Base-by-base conservation (phyloP, 2,329 filamentous ascomycete genomes). In the Pyricularia sp. region DNA sequence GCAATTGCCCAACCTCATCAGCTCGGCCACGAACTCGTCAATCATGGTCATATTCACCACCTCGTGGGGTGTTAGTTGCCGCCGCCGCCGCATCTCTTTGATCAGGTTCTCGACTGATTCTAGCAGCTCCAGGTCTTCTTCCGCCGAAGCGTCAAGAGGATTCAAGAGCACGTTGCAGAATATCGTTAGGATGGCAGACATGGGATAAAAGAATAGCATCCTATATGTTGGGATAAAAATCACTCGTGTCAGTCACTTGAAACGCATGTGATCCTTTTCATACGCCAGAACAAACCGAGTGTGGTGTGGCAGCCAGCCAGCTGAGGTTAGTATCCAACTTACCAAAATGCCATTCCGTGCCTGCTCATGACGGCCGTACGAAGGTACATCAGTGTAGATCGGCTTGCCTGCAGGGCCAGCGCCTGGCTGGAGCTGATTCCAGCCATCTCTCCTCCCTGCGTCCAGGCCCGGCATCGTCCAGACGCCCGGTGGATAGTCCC, bases 151-250 rank as follows among this genome's bases (percentile, higher is more conserved):
- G 30, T 82, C 76, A 0, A 80, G 75, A 0, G 86, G 85, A 33
- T 83, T 78, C 26, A 79, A 76, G 0, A 88, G 75, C 33, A 87
- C 80, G 70, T 83, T 85, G 76, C 83, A 85, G 72, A 88, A 88
- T 0, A 88, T 77, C 0, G 80, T 81, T 68, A 87, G 77, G 17
- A 86, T 76, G 0, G 85, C 85, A 0, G 83, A 82, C 68, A 85
- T 81, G 0, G 85, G 85, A 68, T 88, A 88, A 72, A 86, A 87
- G 2, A 86, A 77, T 3, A 86, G 74, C n/a, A 81, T 75, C 84
- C 85, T 87, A 64, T 26, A 68, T 17, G 23, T 61, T 58, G 64
- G 28, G 63, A n/a, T n/a, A 2, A 50, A 50, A 50, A 5, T 9
- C 17, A 3, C n/a, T 23, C 2, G 58, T 25, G 58, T 61, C 58